These are phyloP conservation scores for Gypsophila paniculata DNA, from an alignment of 179 eudicot species.

Conservation along the genomic window DNA sequence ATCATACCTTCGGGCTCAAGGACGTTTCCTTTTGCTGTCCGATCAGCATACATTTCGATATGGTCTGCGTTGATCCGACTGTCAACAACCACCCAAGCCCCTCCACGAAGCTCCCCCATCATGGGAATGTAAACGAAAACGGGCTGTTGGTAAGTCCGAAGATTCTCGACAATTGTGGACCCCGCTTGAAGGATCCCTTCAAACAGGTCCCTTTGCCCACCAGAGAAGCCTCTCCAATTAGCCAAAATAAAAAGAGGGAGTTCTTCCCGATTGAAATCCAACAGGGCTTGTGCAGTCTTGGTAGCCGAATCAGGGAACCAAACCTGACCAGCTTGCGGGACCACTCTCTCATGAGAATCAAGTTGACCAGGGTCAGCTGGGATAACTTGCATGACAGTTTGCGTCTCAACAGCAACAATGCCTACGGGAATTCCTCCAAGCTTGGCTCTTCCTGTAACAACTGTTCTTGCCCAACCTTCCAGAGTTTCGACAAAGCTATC, in stretches of 20 bases:
- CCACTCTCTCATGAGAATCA: conserved; percentile 92
- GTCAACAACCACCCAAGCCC: conserved; percentile 98
- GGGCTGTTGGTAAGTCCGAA: conserved; percentile 82
- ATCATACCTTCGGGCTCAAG: conserved; percentile 98
- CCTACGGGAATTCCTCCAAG: conserved; percentile 99
- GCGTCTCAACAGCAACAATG: conserved; percentile 91
- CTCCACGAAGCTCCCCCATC: conserved; percentile 98
- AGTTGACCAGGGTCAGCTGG: conserved; percentile 99
- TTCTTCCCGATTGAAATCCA: conserved; percentile 94
- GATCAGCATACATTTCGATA: conserved; percentile 94
- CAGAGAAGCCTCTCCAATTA: conserved; percentile 98
- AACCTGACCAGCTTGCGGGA: conserved; percentile 98
- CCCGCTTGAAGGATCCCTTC: conserved; percentile 99
- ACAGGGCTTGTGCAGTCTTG: conserved; percentile 91
- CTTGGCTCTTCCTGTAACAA: conserved; percentile 94
- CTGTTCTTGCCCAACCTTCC: conserved; percentile 99
- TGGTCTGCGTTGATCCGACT: conserved; percentile 86
- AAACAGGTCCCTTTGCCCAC: conserved; percentile 95
- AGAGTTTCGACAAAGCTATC: conserved; percentile 89
- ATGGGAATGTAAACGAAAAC: conserved; percentile 87
- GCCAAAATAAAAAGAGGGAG: conserved; percentile 95
- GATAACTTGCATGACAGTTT: conserved; percentile 91
- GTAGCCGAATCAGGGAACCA: conserved; percentile 99
- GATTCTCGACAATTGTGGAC: conserved; percentile 93
- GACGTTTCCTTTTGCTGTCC: conserved; percentile 90